Evolutionary conservation across 2,329 filamentous ascomycete species (phyloP).

Genomic region (Bipolaris zeicola): DNA sequence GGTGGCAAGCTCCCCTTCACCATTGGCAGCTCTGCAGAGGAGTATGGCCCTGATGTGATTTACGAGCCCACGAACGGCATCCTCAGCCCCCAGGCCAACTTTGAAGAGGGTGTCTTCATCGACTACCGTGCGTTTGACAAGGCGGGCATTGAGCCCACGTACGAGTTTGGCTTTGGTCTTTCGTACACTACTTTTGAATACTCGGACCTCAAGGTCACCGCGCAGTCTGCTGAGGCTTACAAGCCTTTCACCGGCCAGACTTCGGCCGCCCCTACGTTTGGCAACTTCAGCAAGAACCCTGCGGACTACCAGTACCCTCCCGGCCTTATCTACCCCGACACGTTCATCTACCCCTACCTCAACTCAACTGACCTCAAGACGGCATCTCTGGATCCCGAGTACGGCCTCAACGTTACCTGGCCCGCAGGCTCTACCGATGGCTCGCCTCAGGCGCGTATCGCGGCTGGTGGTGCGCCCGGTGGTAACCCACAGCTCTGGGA

Average conservation of each 20-base stretch:
- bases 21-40: slow-evolving; percentile 69
- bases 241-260: slow-evolving; percentile 66
- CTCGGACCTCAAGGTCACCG: slow-evolving; percentile 66
- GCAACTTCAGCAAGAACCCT: slow-evolving; percentile 66
- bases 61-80: slow-evolving; percentile 72
- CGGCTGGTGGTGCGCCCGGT: slow-evolving; percentile 68
- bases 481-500: slow-evolving; percentile 71
- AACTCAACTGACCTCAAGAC: slow-evolving; percentile 65
- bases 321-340: slow-evolving; percentile 57
- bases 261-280: slow-evolving; percentile 66
- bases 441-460: slow-evolving; percentile 61
- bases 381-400: slow-evolving; percentile 64
- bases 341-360: slow-evolving; percentile 75
- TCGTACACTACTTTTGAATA: slow-evolving; percentile 81
- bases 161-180: slow-evolving; percentile 81
- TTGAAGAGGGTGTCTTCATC: slow-evolving; percentile 78
- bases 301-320: slow-evolving; percentile 72
- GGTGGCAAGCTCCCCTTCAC: slow-evolving; percentile 80
- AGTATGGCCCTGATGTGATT: slow-evolving; percentile 72
- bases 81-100: slow-evolving; percentile 72
- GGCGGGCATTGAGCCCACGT: slow-evolving; percentile 68
- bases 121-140: slow-evolving; percentile 80
- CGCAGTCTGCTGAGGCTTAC: slow-evolving; percentile 60
- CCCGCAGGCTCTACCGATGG: slow-evolving; percentile 63
- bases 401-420: slow-evolving; percentile 64